These are phyloP conservation scores for Coprinellus micaceus DNA, from an alignment of 768 basidiomycete species.

Conservation along the genomic window DNA sequence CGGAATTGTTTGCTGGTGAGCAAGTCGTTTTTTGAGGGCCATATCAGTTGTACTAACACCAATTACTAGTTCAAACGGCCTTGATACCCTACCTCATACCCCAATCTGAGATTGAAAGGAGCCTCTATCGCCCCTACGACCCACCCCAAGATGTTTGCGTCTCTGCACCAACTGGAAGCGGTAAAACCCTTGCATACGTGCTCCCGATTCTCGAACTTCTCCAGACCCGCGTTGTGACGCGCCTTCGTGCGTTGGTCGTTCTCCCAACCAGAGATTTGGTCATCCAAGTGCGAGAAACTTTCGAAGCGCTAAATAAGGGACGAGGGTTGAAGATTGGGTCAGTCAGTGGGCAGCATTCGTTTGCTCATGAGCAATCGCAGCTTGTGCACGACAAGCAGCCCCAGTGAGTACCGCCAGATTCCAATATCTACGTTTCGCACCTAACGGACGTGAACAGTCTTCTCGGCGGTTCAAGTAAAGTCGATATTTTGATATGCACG, in stretches of 20 bases:
- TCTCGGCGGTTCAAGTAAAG: constrained; percentile 82
- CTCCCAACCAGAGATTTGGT: constrained; percentile 94
- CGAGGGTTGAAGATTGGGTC: constrained; percentile 83
- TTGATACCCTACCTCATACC: constrained; percentile 80
- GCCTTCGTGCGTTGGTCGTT: constrained; percentile 83
- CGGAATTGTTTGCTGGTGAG: constrained; percentile 78
- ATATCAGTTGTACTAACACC: too few species aligned
- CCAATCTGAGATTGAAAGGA: constrained; percentile 31
- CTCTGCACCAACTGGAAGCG: constrained; percentile 96
- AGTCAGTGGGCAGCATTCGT: constrained; percentile 92
- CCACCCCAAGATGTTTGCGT: constrained; percentile 82
- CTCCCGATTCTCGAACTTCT: constrained; percentile 89
- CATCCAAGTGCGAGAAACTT: constrained; percentile 85
- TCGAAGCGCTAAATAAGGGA: constrained; percentile 81
- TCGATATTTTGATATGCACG: constrained; percentile 93
- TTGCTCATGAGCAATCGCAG: constrained; percentile 84
- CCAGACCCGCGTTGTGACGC: constrained; percentile 69
- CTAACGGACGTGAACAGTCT: constrained; percentile 41
- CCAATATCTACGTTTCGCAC: background rate
- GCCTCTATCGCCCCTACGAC: constrained; percentile 63
- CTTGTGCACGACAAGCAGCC: constrained; percentile 60
- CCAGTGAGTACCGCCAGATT: constrained; percentile 36
- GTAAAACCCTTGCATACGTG: constrained; percentile 96
- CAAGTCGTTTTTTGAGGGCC: too few species aligned
- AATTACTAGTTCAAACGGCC: constrained; percentile 77